Evolutionary conservation across 345 rosid species (phyloP).

Genomic region (Eucalyptus virginea): DNA sequence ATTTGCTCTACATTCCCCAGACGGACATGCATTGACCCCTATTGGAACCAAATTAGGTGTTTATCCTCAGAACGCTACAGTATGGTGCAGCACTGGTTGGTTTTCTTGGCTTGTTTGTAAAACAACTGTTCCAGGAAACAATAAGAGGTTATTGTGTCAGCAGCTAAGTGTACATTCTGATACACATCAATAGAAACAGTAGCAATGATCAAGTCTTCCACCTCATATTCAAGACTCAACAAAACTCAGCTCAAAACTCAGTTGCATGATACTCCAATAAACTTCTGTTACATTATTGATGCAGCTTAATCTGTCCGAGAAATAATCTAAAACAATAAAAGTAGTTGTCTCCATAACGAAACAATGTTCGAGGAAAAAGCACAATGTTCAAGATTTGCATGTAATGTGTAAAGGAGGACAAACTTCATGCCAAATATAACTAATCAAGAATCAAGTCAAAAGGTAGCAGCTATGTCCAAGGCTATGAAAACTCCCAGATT

Average conservation of each 20-base stretch:
- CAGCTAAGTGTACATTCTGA: background rate
- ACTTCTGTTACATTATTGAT: background rate
- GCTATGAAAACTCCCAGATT: background rate
- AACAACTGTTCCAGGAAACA: conserved; percentile 64
- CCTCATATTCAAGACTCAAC: background rate
- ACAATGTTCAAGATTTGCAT: background rate
- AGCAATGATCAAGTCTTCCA: background rate
- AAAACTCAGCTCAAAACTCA: background rate
- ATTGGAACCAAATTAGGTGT: background rate
- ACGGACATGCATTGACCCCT: background rate
- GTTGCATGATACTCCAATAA: background rate
- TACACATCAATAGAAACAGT: background rate
- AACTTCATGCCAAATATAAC: background rate
- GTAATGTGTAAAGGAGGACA: background rate
- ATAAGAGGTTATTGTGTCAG: background rate
- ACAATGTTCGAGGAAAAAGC: background rate
- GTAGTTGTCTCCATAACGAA: background rate
- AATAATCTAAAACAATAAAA: background rate
- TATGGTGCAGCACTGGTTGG: conserved; percentile 79
- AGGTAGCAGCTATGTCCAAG: background rate
- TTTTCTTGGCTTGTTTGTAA: conserved; percentile 94
- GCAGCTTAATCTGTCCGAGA: background rate
- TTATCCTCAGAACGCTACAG: conserved; percentile 34
- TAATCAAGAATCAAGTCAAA: background rate
- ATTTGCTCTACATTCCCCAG: background rate